Evolutionary conservation across 805 yeast species (phyloP), one percentile per base, ranked within the genome.

Genomic region (Spathaspora gorwiae): DNA sequence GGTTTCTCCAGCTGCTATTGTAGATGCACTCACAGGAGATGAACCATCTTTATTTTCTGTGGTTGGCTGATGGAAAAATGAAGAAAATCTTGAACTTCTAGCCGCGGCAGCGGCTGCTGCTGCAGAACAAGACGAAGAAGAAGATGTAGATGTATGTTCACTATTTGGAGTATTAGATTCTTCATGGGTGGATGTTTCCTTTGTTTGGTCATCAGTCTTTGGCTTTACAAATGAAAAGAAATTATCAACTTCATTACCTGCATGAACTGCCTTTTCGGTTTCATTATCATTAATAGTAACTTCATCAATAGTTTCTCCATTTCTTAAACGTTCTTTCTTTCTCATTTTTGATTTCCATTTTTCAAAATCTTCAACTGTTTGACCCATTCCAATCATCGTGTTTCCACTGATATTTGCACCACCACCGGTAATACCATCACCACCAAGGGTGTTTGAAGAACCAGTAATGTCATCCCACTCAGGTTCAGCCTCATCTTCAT

Each of bases 281-380:
- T 42, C 53, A 2, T 46, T 45, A 7, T 47, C 44, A 7, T 48
- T 55, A 7, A 37, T 26, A 14, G 38, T 39, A 1, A 40, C 26
- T 35, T 39, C 47, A 9, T 48, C 50, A 35, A 50, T 43, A 6
- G 38, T 27, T 24, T 72, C 78, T 5, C 79, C 80, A 40, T 73
- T 70, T 52, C 71, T 66, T 48, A 65, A 69, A 32, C 70, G 69
- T 35, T 79, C 79, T 54, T 78, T 78, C 40, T 70, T 60, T 48
- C 70, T 70, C 83, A 78, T 75, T 48, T 67, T 69, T 40, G 72
- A 60, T 57, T 78, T 78, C 84, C 84, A 80, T 48, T 66, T 70
- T 55, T 80, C 85, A 53, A 79, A 80, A 49, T 80, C 84, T 44
- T 75, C 75, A 3, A 76, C 76, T 0, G 83, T 73, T 44, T 70